A percentile compares a stretch with the other conserved stretches of the same genome.
Evolutionary conservation across 257 asterid species (phyloP).

Genomic region (Craterostigma plantagineum): DNA sequence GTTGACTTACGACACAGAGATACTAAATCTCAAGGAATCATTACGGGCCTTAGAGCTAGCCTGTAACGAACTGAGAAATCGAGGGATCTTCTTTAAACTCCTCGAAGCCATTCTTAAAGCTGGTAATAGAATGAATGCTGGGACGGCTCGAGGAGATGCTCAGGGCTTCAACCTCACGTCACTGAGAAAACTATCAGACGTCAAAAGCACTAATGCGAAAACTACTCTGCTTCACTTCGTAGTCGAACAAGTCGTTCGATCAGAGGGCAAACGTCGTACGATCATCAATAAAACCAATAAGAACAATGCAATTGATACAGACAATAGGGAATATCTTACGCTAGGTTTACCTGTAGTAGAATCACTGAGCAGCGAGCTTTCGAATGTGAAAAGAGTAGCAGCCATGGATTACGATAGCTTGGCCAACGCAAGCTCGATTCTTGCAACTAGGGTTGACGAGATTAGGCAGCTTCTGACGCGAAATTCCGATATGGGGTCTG

Average conservation of each 20-base stretch:
- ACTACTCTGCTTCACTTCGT: conserved; percentile 70
- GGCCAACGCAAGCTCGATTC: conserved; percentile 17
- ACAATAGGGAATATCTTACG: conserved; percentile 24
- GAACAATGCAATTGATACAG: conserved; percentile 13
- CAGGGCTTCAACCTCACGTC: conserved; percentile 59
- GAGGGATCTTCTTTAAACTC: conserved; percentile 50
- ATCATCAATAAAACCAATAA: conserved; percentile 7
- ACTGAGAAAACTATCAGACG: conserved; percentile 39
- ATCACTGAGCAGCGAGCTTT: conserved; percentile 20
- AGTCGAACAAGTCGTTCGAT: conserved; percentile 53
- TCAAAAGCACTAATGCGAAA: conserved; percentile 62
- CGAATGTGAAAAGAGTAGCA: conserved; percentile 58
- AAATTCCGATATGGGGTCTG: conserved; percentile 22
- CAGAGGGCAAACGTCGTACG: conserved; percentile 43
- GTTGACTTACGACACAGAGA: conserved; percentile 48
- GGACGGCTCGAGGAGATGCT: conserved; percentile 70
- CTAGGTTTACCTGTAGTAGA: conserved; percentile 37
- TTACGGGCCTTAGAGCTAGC: conserved; percentile 44
- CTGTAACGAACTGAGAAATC: conserved; percentile 47
- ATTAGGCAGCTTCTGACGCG: conserved; percentile 19
- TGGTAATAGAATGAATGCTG: conserved; percentile 74
- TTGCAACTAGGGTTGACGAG: conserved; percentile 25
- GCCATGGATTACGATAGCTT: conserved; percentile 31
- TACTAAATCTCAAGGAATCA: conserved; percentile 46
- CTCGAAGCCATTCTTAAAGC: conserved; percentile 82